Evolutionary conservation across 2,329 filamentous ascomycete genomes (phyloP).

Genomic region (Berkeleyomyces rouxiae): DNA sequence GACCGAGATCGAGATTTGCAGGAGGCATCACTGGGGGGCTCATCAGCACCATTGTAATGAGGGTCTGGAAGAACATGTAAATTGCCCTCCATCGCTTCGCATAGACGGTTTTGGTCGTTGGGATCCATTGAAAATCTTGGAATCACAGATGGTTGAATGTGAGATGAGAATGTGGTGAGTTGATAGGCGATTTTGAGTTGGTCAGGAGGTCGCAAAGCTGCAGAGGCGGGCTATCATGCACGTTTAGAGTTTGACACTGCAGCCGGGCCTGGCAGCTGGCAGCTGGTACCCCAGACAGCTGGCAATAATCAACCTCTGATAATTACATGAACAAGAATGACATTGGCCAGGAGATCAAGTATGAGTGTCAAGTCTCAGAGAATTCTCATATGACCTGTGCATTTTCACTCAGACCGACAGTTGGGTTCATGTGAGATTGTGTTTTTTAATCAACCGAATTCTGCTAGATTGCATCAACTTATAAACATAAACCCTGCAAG

Average conservation of each 20-base stretch:
- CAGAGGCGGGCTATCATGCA: background rate
- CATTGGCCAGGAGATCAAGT: background rate
- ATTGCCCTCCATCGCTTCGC: conserved; percentile 13
- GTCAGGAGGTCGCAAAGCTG: background rate
- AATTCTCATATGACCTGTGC: background rate
- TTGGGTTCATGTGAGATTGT: background rate
- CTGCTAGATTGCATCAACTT: background rate
- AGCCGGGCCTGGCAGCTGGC: background rate
- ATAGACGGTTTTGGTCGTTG: conserved; percentile 14
- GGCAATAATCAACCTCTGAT: background rate
- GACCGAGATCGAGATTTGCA: conserved; percentile 8
- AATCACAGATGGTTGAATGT: background rate
- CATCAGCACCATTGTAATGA: background rate
- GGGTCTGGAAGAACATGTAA: background rate
- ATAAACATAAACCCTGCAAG: background rate
- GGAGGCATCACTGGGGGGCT: conserved; percentile 12
- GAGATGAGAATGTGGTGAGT: background rate
- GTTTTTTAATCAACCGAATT: background rate
- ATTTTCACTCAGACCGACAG: background rate
- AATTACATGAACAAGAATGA: background rate
- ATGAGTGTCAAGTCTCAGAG: background rate
- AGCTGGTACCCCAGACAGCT: background rate
- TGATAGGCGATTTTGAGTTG: background rate
- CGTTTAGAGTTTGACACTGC: background rate
- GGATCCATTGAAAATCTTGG: background rate